Base-by-base conservation (phyloP, 179 eudicot species). In the Camellia oleifera region DNA sequence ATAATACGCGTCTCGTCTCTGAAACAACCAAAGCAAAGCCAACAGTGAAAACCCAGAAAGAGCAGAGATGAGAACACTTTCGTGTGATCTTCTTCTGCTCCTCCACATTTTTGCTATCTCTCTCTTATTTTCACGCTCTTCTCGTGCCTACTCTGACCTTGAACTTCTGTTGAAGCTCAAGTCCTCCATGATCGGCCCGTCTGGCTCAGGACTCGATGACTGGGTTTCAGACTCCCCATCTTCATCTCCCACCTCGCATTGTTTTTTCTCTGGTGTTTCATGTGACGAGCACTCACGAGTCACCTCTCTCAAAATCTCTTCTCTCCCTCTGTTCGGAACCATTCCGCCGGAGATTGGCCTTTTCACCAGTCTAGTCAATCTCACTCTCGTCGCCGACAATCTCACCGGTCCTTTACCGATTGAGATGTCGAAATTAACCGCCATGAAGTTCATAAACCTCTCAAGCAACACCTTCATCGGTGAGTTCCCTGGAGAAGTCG, bases 211-310 rank as follows among this genome's bases (percentile, higher is more conserved):
- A 61, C 88, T 91, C 8, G 42, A 75, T 42, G 86, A 90, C 80
- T 91, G 93, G 92, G 17, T 7, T 32, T 32, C 40, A 77, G 76
- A 82, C 77, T 42, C 80, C 77, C 20, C 80, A n/a, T 64, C 84
- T 10, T 12, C 77, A 1, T 13, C 48, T 12, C 2, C 76, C 40
- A 32, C 40, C 4, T 20, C 78, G 1, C 92, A 91, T 88, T 93
- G 97, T 61, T 78, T 79, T 32, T 93, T 91, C 82, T 71, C 88
- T 56, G 97, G 97, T 12, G 88, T 93, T 62, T 61, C 81, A 0
- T 93, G 97, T 81, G 85, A 91, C 83, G 84, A 52, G 0, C 78
- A 76, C 75, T 77, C 56, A 13, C 88, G 91, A 1, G 97, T 91
- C 0, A 83, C 81, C 0, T 66, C 89, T 3, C 75, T 93, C 7